These are phyloP conservation scores for Ochetophila trinervis DNA, from an alignment of 306 rosid species.

Conservation along the genomic window DNA sequence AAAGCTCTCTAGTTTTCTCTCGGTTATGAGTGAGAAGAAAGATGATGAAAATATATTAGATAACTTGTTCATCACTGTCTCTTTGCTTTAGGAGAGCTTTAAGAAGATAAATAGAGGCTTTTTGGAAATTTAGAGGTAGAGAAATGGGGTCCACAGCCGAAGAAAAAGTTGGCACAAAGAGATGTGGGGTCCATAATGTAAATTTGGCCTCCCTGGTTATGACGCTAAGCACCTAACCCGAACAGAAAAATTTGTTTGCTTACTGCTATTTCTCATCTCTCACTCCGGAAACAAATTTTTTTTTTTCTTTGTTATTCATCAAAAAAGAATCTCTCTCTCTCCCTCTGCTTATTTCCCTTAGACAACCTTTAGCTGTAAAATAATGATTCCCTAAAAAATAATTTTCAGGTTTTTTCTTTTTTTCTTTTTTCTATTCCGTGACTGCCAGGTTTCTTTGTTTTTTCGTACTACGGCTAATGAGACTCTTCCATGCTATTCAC, in stretches of 20 bases:
- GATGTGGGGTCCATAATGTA: slow-evolving; percentile 22
- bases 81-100: neutral
- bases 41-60: slow-evolving; percentile 1
- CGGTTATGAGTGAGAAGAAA: neutral
- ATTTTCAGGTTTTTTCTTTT: neutral
- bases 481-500: slow-evolving; percentile 4
- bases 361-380: slow-evolving; percentile 1
- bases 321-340: too few relatives aligned
- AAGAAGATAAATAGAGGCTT: slow-evolving; percentile 28
- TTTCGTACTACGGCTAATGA: slow-evolving; percentile 10
- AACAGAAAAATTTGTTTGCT: neutral
- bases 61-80: slow-evolving; percentile 2
- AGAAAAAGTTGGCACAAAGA: slow-evolving; percentile 29
- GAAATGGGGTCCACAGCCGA: slow-evolving; percentile 44
- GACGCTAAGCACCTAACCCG: slow-evolving; percentile 2
- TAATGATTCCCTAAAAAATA: slow-evolving; percentile 5
- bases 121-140: slow-evolving; percentile 28
- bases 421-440: neutral
- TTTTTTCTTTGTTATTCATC: too few relatives aligned
- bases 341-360: neutral
- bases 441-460: neutral
- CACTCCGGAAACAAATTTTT: too few relatives aligned
- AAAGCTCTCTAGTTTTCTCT: neutral
- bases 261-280: slow-evolving; percentile 4
- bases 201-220: neutral